A percentile compares a stretch with the other conserved stretches of the same genome.
phyloP scores from a whole-genome alignment of 2,329 filamentous ascomycete species.

The Cladosporium sp. region DNA sequence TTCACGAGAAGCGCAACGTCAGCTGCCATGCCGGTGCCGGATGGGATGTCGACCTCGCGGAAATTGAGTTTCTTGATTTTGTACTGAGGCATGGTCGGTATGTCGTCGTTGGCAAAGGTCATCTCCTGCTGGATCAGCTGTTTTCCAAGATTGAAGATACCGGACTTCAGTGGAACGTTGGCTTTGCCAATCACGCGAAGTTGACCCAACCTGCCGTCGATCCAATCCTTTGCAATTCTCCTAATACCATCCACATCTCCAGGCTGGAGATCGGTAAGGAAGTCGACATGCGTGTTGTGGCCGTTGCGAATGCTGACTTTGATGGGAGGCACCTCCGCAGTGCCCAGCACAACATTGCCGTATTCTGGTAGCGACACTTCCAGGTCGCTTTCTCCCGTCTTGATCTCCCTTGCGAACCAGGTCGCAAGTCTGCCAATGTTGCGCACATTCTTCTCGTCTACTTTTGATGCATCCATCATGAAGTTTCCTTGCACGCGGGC shows the following conservation, averaged over 20 bases:
- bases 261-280: slow-evolving; percentile 73
- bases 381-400: slow-evolving; percentile 71
- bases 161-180: slow-evolving; percentile 73
- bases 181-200: slow-evolving; percentile 75
- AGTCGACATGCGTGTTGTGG: slow-evolving; percentile 74
- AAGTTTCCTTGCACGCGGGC: slow-evolving; percentile 83
- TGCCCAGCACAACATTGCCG: slow-evolving; percentile 73
- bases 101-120: slow-evolving; percentile 70
- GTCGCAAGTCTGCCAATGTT: slow-evolving; percentile 77
- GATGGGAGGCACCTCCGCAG: slow-evolving; percentile 73
- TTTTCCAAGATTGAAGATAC: slow-evolving; percentile 75
- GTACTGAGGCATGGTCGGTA: slow-evolving; percentile 78
- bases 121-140: slow-evolving; percentile 75
- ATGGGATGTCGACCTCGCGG: slow-evolving; percentile 64
- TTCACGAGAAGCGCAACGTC: slow-evolving; percentile 72
- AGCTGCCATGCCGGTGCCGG: slow-evolving; percentile 70
- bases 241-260: slow-evolving; percentile 78
- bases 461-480: slow-evolving; percentile 73
- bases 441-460: slow-evolving; percentile 69
- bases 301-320: slow-evolving; percentile 77
- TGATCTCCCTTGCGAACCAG: slow-evolving; percentile 75
- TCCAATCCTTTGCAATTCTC: slow-evolving; percentile 81
- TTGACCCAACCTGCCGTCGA: slow-evolving; percentile 73
- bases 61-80: slow-evolving; percentile 81
- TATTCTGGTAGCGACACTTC: slow-evolving; percentile 83